Evolutionary conservation across 768 basidiomycete species (phyloP), one percentile per base, ranked within the genome.

Genomic region (Pisolithus sp.): DNA sequence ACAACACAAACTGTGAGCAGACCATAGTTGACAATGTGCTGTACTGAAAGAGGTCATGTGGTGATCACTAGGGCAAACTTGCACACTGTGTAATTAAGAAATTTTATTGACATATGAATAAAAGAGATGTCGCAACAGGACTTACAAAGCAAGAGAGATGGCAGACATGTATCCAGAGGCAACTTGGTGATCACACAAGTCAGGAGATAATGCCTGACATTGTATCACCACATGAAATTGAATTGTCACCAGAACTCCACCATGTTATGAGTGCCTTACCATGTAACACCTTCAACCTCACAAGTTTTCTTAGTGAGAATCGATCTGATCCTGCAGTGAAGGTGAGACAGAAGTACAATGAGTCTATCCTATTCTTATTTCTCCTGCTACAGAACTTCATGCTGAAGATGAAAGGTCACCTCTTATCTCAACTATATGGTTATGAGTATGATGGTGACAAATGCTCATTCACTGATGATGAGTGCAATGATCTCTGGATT

Each of bases 91-190:
- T 26, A 0, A 55, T 73, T 20, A 78, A 80, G 53, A 54, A 52
- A 0, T 54, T 69, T 13, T 78, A 76, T 45, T 50, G 43, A 0
- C 46, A 60, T 1, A 73, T 69, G 0, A 75, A 73, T 57, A 75
- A 74, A 53, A 62, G 57, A 1, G 45, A 68, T n/a, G 53, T 57
- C 4, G 34, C 45, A 0, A 36, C 42, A 1, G 68, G 74, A 41
- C 70, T 77, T 41, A 60, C 66, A 0, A 51, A 55, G 6, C 59
- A 59, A 0, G 51, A 63, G 20, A 44, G 46, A 2, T 55, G 64
- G 20, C 36, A 57, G 44, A 8, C 57, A 48, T 9, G 43, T 21
- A 36, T 68, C 50, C 39, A 49, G 57, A 34, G 37, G 50, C 34
- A 39, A 24, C 20, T n/a, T 40, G 28, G n/a, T 6, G 7, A 42